Percentiles rank a stretch among this genome's conserved stretches.
phyloP scores from a whole-genome alignment of 2,329 filamentous ascomycete genomes.

The Cercospora janseana region DNA sequence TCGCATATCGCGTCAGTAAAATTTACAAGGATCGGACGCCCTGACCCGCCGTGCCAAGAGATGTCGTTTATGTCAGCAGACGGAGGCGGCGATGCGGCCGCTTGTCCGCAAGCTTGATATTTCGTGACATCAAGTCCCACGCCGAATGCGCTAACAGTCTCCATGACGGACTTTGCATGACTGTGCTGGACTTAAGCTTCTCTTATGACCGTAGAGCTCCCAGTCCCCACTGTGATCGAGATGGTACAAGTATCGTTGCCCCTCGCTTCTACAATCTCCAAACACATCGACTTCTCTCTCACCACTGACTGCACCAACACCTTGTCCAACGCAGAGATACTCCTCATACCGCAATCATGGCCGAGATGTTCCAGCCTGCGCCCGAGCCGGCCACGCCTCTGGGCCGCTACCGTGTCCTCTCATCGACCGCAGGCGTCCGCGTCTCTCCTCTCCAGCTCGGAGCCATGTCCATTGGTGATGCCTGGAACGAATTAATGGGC shows the following conservation, averaged over 20 bases:
- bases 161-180: conserved; percentile 6
- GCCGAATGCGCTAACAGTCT: neutral
- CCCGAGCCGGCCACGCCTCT: conserved; percentile 54
- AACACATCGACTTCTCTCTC: too few species aligned
- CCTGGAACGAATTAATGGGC: conserved; percentile 61
- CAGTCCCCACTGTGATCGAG: neutral
- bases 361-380: conserved; percentile 35
- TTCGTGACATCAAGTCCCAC: conserved; percentile 2
- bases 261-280: neutral
- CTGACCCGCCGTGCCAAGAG: too few species aligned
- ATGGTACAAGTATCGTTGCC: conserved; percentile 1
- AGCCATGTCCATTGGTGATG: conserved; percentile 62
- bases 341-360: conserved; percentile 16
- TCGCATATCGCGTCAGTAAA: too few species aligned
- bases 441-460: conserved; percentile 53
- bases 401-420: conserved; percentile 53
- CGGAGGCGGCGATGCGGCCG: neutral
- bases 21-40: too few species aligned
- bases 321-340: neutral
- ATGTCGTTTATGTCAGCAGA: too few species aligned
- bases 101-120: neutral
- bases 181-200: conserved; percentile 8
- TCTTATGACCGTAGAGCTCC: conserved; percentile 3
- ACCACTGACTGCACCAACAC: too few species aligned
- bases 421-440: conserved; percentile 52